Base-by-base conservation (phyloP, 2,329 filamentous ascomycete species). In the Cladophialophora immunda region DNA sequence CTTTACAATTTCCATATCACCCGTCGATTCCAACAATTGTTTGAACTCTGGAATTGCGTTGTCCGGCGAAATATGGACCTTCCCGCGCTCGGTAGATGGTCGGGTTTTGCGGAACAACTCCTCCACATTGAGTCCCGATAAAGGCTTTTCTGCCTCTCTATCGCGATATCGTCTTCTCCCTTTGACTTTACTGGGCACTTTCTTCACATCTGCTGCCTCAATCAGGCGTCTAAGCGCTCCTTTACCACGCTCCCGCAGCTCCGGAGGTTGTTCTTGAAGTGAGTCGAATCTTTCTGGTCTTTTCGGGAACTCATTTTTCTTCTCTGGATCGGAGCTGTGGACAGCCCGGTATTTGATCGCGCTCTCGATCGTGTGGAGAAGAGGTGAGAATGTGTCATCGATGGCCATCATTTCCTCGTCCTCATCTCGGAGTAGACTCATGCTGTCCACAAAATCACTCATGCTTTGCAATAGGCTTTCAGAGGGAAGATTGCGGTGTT, bases 31-130 rank as follows among this genome's bases (percentile, higher is more conserved):
- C 17, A 98, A 83, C 2, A 90, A 85, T 76, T 93, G 92, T 76
- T 94, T 96, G 86, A 97, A 97, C 67, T 94, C 92, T 0, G 95
- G 93, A 4, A 98, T 88, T 1, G 94, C 88, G 70, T 98, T 98
- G 9, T 90, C 85, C 0, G 86, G 77, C 8, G 87, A 85, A 64
- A 91, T 89, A 53, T 81, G 84, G 53, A n/a, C 41, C 30, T 61
- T 61, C 8, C 45, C 47, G 29, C 27, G 27, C 45, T 61, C 47
- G 45, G 74, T 70, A 81, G 68, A 25, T 25, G 45, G 78, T 52
- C 80, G 86, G 64, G 86, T 82, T 65, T 83, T 81, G 54, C 86
- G 85, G n/a, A 98, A 87, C 2, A 98, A 86, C 4, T 88, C 89
- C 67, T 94, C 91, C 45, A 98, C 86, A 73, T 98, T 92, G 47